Conservation (phyloP, 768 basidiomycete genomes). For the Hypsizygus marmoreus region DNA sequence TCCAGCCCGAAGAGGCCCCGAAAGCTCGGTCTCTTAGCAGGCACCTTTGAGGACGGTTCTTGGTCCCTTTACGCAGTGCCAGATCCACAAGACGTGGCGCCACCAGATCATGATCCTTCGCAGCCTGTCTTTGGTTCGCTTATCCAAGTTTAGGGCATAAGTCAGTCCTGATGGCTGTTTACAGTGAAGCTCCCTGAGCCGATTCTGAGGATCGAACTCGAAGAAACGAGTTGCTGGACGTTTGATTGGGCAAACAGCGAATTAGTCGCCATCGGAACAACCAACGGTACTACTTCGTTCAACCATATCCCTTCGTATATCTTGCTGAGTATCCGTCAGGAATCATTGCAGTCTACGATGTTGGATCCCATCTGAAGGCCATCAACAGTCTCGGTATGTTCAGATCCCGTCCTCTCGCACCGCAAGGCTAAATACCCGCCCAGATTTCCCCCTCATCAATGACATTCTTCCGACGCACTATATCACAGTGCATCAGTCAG, state of each 20-base stretch:
- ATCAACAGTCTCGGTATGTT: conserved; percentile 32
- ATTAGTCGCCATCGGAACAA: conserved; percentile 77
- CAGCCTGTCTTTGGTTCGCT: conserved; percentile 54
- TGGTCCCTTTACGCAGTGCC: conserved; percentile 80
- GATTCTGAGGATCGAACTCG: conserved; percentile 68
- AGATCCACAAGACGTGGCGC: conserved; percentile 59
- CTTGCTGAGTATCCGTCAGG: conserved; percentile 70
- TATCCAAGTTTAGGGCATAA: no score
- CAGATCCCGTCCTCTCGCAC: not conserved
- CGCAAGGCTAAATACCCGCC: not conserved
- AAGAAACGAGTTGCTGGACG: conserved; percentile 74
- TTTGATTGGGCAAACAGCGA: conserved; percentile 93
- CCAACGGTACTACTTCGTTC: conserved; percentile 59
- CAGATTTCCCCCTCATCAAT: conserved; percentile 30
- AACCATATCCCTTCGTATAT: conserved; percentile 40
- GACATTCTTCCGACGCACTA: conserved; percentile 71
- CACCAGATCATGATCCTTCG: conserved; percentile 24
- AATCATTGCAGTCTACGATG: conserved; percentile 58
- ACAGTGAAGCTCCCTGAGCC: conserved; percentile 66
- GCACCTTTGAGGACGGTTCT: conserved; percentile 86
- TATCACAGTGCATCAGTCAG: conserved; percentile 74
- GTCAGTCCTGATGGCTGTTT: not conserved
- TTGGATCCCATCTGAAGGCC: conserved; percentile 44
- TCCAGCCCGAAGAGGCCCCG: conserved; percentile 25
- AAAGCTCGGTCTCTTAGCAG: conserved; percentile 84